These are phyloP conservation scores for Durotheca rogersii DNA, from an alignment of 495 filamentous ascomycete genomes.

Conservation along the genomic window DNA sequence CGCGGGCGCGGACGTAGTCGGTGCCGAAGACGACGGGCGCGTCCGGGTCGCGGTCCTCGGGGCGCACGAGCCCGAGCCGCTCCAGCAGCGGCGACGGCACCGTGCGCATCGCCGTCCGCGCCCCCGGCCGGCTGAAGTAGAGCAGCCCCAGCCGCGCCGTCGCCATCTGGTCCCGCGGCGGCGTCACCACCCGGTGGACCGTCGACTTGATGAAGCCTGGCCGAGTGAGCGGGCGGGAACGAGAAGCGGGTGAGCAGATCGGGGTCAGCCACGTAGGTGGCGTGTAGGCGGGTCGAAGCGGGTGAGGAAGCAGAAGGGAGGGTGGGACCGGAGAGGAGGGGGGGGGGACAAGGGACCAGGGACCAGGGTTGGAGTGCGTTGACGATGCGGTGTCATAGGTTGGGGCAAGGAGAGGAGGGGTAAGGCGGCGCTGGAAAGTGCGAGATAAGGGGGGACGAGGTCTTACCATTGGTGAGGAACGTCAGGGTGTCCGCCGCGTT, in stretches of 20 bases:
- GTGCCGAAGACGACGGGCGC: constrained; percentile 40
- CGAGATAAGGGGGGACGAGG: too few species aligned
- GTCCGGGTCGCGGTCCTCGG: constrained; percentile 31
- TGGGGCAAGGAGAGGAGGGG: too few species aligned
- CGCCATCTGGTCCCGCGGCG: constrained; percentile 49
- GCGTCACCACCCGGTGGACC: constrained; percentile 51
- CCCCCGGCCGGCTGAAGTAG: constrained; percentile 43
- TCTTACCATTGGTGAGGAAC: constrained; percentile 42
- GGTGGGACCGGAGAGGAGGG: too few species aligned
- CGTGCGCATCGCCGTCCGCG: constrained; percentile 43
- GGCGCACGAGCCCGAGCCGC: constrained; percentile 43
- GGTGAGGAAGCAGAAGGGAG: too few species aligned
- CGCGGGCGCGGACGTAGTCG: constrained; percentile 50
- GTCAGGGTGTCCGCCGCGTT: constrained; percentile 52
- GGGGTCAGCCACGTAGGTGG: too few species aligned
- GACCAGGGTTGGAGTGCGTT: too few species aligned
- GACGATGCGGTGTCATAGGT: too few species aligned
- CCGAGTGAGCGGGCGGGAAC: not conserved
- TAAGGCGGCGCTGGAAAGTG: too few species aligned
- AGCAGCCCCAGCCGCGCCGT: constrained; percentile 52
- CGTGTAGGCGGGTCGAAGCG: too few species aligned
- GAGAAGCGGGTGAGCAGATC: too few species aligned
- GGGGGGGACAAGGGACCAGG: too few species aligned
- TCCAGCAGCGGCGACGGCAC: constrained; percentile 47
- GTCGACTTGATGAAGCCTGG: constrained; percentile 52